Evolutionary conservation across 1,139 yeast genomes (phyloP), one percentile per base, ranked within the genome.

Genomic region (Kodamaea derodonti): DNA sequence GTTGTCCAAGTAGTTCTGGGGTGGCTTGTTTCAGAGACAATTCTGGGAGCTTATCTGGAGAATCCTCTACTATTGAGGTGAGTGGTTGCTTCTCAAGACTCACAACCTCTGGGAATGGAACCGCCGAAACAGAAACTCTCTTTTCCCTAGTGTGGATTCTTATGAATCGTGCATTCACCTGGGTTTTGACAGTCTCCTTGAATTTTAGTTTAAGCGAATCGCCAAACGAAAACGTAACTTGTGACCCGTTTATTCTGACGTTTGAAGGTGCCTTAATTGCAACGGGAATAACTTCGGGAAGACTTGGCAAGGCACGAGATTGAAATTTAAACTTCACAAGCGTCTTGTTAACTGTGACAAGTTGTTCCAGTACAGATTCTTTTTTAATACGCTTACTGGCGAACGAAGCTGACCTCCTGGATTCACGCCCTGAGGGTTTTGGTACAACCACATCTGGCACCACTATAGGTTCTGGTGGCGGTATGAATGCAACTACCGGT

Each of bases 141-240:
- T 49, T 52, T 17, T 49, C 40, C 31, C 47, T 53, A 6, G 60
- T 54, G 10, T 43, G 39, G 11, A 64, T 62, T 34, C 47, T 60
- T 20, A 65, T 60, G 35, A 52, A 65, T 32, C 66, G 42, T 7
- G 22, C 22, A 6, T 18, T 18, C 22, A 9, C n/a, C n/a, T n/a
- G n/a, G n/a, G n/a, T n/a, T n/a, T n/a, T n/a, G n/a, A n/a, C n/a
- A n/a, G n/a, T n/a, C n/a, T n/a, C n/a, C n/a, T n/a, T n/a, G n/a
- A n/a, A n/a, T n/a, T n/a, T n/a, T n/a, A n/a, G n/a, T n/a, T n/a
- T n/a, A n/a, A n/a, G n/a, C n/a, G n/a, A n/a, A n/a, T n/a, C n/a
- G n/a, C n/a, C n/a, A n/a, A n/a, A n/a, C n/a, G n/a, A n/a, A n/a
- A n/a, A n/a, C n/a, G n/a, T n/a, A n/a, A n/a, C n/a, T n/a, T n/a